A percentile compares a stretch with the other conserved stretches of the same genome.
These are phyloP conservation scores for Alternaria postmessia DNA, from an alignment of 2,329 filamentous ascomycete species.

Conservation along the genomic window DNA sequence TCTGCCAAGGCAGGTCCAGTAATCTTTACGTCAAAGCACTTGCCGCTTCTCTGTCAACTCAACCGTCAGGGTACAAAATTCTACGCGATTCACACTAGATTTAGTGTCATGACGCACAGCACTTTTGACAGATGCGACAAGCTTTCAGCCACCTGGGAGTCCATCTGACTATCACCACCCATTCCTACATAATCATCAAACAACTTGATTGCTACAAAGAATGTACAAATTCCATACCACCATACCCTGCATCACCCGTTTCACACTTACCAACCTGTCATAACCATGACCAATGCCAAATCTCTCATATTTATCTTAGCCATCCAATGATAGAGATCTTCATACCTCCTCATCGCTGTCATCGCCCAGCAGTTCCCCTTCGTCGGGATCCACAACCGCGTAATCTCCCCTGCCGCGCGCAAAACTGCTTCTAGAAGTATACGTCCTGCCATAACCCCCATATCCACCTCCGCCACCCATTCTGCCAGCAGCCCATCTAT, in stretches of 20 bases:
- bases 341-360: constrained; percentile 89
- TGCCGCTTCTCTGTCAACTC: background rate
- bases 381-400: constrained; percentile 86
- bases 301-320: background rate
- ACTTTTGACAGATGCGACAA: background rate
- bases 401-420: constrained; percentile 88
- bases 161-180: background rate
- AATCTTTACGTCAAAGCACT: background rate
- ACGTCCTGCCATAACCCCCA: constrained; percentile 61
- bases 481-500: constrained; percentile 66
- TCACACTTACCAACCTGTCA: background rate
- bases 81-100: constrained; percentile 1
- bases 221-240: background rate
- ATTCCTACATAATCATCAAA: background rate
- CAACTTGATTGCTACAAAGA: constrained; percentile 1
- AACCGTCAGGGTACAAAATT: constrained; percentile 1
- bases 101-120: constrained; percentile 1
- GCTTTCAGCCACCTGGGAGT: background rate
- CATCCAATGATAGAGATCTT: constrained; percentile 3
- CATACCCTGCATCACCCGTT: background rate
- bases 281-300: background rate
- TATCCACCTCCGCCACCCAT: constrained; percentile 58
- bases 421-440: constrained; percentile 89
- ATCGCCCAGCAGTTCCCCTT: constrained; percentile 91
- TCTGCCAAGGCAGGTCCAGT: background rate